phyloP scores from a whole-genome alignment of 1,139 yeast genomes.

The Pneumocystis jirovecii region DNA sequence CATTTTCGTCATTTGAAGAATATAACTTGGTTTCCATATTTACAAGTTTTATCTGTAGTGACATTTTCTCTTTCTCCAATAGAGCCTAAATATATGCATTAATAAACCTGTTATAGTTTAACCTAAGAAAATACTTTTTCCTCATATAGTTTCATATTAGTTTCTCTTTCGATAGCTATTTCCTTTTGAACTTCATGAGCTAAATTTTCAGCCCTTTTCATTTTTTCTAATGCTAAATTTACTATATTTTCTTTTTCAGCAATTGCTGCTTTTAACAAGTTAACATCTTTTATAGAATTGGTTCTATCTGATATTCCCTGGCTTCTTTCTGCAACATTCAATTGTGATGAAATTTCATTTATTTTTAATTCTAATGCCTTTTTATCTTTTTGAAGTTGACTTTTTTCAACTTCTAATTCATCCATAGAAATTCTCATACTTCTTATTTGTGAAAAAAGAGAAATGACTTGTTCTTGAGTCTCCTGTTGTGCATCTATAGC shows the following conservation, averaged over 20 bases:
- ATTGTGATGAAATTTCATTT: constrained; percentile 21
- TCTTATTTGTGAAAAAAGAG: constrained; percentile 24
- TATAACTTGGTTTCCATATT: constrained; percentile 21
- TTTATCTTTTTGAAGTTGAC: constrained; percentile 26
- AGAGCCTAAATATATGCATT: not conserved
- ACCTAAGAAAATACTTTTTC: constrained; percentile 13
- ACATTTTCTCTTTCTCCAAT: constrained; percentile 21
- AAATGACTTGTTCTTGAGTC: constrained; percentile 25
- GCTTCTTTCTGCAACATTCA: constrained; percentile 14
- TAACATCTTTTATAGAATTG: constrained; percentile 7
- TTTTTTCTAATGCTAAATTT: constrained; percentile 13
- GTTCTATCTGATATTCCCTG: constrained; percentile 5
- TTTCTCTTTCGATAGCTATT: constrained; percentile 19
- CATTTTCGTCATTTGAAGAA: constrained; percentile 4
- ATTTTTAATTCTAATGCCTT: constrained; percentile 25
- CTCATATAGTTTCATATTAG: constrained; percentile 19
- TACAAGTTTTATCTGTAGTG: constrained; percentile 21
- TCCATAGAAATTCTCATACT: constrained; percentile 17
- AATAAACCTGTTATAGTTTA: not conserved
- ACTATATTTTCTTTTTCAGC: constrained; percentile 15
- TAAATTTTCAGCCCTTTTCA: constrained; percentile 12
- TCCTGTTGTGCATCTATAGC: constrained; percentile 27
- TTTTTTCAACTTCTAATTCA: constrained; percentile 23
- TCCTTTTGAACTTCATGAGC: constrained; percentile 15
- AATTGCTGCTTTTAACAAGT: constrained; percentile 8